These are phyloP conservation scores for Epichloe scottii DNA, from an alignment of 2,329 filamentous ascomycete genomes.

Conservation along the genomic window DNA sequence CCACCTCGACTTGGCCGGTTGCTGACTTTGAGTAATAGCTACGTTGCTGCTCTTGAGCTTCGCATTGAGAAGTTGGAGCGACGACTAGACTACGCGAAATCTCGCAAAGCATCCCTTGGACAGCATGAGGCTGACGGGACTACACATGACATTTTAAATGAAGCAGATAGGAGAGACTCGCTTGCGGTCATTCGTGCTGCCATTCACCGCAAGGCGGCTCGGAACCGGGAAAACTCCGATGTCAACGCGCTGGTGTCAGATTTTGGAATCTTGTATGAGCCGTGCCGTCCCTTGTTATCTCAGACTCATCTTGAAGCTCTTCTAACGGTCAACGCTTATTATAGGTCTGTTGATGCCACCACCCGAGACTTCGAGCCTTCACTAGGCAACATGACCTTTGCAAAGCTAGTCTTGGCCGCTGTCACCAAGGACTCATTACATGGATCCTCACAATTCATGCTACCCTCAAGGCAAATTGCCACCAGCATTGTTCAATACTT, in stretches of 20 bases:
- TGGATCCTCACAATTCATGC: slow-evolving; percentile 40
- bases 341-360: slow-evolving; percentile 82
- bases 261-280: slow-evolving; percentile 71
- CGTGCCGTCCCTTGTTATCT: neutral
- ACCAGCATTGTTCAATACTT: slow-evolving; percentile 69
- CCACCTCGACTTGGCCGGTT: neutral
- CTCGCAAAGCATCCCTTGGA: slow-evolving; percentile 57
- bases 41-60: slow-evolving; percentile 89
- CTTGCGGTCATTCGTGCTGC: slow-evolving; percentile 48
- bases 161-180: slow-evolving; percentile 51
- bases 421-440: slow-evolving; percentile 63
- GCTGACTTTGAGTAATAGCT: slow-evolving; percentile 33
- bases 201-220: slow-evolving; percentile 52
- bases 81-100: slow-evolving; percentile 56
- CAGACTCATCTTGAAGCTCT: neutral
- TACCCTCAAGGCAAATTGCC: slow-evolving; percentile 61
- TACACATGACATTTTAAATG: slow-evolving; percentile 9
- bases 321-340: neutral
- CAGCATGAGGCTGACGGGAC: slow-evolving; percentile 46
- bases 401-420: slow-evolving; percentile 74
- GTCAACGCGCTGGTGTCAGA: slow-evolving; percentile 88
- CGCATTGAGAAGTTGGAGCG: slow-evolving; percentile 80
- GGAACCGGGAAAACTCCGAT: slow-evolving; percentile 63
- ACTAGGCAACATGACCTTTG: slow-evolving; percentile 82
- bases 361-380: slow-evolving; percentile 88